Percentiles rank a stretch among this genome's conserved stretches.
These are phyloP conservation scores for Nemania diffusa DNA, from an alignment of 2,329 filamentous ascomycete genomes.

Conservation along the genomic window DNA sequence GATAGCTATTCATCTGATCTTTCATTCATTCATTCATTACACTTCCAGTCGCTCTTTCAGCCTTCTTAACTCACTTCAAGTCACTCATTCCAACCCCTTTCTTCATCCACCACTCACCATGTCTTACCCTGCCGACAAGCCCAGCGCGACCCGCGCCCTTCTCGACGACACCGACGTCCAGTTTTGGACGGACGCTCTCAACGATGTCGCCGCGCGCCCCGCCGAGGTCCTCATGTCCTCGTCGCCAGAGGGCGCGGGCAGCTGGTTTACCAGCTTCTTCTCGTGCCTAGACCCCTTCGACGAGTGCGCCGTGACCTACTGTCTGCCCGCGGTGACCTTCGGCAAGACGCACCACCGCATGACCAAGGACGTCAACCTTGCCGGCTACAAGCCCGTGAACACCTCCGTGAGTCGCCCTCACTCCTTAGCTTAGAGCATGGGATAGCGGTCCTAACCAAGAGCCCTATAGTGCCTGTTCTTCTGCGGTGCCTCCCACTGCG, in stretches of 20 bases:
- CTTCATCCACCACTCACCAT: background rate
- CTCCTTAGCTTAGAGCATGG: background rate
- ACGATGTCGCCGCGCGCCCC: background rate
- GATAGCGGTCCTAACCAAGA: background rate
- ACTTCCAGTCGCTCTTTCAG: background rate
- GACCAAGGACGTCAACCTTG: background rate
- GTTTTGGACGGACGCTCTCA: background rate
- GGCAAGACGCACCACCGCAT: conserved; percentile 8
- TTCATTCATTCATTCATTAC: background rate
- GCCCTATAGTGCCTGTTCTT: background rate
- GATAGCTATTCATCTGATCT: background rate
- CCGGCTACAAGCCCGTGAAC: conserved; percentile 4
- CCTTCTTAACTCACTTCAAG: background rate
- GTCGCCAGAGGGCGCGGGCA: background rate
- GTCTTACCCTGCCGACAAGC: background rate
- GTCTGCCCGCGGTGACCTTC: conserved; percentile 1
- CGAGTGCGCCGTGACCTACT: background rate
- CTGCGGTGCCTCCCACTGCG: conserved; percentile 3
- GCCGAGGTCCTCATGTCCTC: background rate
- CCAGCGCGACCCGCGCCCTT: background rate
- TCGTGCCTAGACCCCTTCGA: background rate
- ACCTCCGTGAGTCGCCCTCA: background rate
- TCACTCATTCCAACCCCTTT: background rate
- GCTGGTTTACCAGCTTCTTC: conserved; percentile 1
- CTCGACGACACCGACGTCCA: conserved; percentile 3